These are phyloP conservation scores for Chaetomiaceae sp. DNA, from an alignment of 2,329 filamentous ascomycete species.

Conservation along the genomic window DNA sequence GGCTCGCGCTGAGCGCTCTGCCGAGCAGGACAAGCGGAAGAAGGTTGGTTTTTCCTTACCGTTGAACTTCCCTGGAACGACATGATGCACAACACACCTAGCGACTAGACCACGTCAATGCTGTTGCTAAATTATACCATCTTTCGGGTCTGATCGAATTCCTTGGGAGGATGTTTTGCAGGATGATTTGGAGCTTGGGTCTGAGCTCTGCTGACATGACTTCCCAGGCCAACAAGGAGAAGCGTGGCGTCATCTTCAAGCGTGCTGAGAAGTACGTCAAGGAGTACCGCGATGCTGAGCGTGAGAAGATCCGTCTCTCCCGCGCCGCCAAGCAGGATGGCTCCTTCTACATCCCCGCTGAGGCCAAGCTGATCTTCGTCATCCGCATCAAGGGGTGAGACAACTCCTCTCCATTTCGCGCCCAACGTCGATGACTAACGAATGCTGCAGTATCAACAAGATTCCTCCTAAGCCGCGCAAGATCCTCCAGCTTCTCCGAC, in stretches of 20 bases:
- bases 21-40: constrained; percentile 81
- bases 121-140: constrained; percentile 96
- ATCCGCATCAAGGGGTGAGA: constrained; percentile 94
- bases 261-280: constrained; percentile 99
- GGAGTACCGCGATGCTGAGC: constrained; percentile 98
- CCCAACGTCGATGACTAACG: constrained; percentile 15
- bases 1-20: constrained; percentile 82
- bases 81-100: constrained; percentile 85
- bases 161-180: constrained; percentile 13
- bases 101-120: constrained; percentile 98
- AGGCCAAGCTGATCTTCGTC: constrained; percentile 96
- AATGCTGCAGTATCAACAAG: constrained; percentile 91
- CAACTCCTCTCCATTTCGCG: not conserved
- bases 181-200: not conserved
- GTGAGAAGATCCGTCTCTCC: constrained; percentile 92
- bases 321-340: constrained; percentile 89
- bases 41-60: constrained; percentile 59
- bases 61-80: constrained; percentile 33
- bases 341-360: constrained; percentile 88
- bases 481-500: constrained; percentile 98
- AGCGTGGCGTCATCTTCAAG: constrained; percentile 99
- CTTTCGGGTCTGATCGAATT: constrained; percentile 90
- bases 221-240: constrained; percentile 90
- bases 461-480: constrained; percentile 99
- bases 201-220: constrained; percentile 34